Evolutionary conservation across 805 yeast species (phyloP).

Genomic region (Ascoidea rubescens): DNA sequence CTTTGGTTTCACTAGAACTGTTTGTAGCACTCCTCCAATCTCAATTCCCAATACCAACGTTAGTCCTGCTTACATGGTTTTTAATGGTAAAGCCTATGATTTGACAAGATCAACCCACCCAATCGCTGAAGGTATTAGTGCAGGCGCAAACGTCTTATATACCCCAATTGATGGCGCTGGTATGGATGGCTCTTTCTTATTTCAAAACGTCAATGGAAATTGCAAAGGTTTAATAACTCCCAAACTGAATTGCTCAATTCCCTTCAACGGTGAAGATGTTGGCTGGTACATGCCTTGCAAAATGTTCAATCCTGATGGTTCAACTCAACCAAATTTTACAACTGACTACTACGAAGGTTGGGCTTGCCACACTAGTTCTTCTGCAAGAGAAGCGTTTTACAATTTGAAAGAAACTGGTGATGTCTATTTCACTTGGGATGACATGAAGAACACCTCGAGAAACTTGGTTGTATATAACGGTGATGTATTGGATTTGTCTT

Average conservation of each 20-base stretch:
- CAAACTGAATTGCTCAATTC: conserved; percentile 37
- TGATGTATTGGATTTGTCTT: conserved; percentile 66
- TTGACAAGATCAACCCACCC: conserved; percentile 65
- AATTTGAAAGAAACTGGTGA: conserved; percentile 48
- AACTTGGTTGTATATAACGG: conserved; percentile 85
- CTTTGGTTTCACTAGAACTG: conserved; percentile 79
- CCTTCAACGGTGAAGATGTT: conserved; percentile 35
- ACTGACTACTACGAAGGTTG: conserved; percentile 62
- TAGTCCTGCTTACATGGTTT: conserved; percentile 43
- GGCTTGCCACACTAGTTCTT: conserved; percentile 75
- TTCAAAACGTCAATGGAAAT: conserved; percentile 86
- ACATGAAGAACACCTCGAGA: conserved; percentile 51
- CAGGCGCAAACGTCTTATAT: conserved; percentile 59
- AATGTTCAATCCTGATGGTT: conserved; percentile 53
- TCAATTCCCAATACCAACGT: conserved; percentile 54
- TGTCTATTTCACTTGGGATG: conserved; percentile 85
- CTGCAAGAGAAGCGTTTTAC: conserved; percentile 60
- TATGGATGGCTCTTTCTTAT: conserved; percentile 66
- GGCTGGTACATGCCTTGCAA: conserved; percentile 98
- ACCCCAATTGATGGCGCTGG: conserved; percentile 88
- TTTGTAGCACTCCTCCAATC: conserved; percentile 36
- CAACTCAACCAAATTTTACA: conserved; percentile 51
- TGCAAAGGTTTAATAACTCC: conserved; percentile 72
- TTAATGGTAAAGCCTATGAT: conserved; percentile 74
- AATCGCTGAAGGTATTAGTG: conserved; percentile 60